Conservation (phyloP, 345 rosid species). For the Boechera stricta region DNA sequence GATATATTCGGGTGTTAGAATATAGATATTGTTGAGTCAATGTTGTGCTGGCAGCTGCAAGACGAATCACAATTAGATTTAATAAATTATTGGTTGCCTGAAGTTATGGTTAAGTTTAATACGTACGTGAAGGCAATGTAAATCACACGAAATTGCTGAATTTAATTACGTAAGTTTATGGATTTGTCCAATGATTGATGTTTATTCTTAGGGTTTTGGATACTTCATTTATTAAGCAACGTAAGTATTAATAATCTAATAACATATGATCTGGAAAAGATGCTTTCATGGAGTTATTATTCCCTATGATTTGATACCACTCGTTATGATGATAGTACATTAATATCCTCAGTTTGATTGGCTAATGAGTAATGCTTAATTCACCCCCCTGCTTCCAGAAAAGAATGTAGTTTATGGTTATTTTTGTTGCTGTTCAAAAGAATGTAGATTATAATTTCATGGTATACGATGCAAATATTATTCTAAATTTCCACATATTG, state of each 20-base stretch:
- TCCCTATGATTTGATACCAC: constrained; percentile 10
- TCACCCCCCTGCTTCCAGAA: not conserved
- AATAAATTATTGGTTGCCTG: not conserved
- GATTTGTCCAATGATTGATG: constrained; percentile 34
- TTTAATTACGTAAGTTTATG: constrained; percentile 14
- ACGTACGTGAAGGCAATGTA: constrained; percentile 27
- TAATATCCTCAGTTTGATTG: not conserved
- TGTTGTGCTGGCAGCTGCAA: constrained; percentile 34
- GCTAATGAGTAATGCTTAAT: constrained; percentile 17
- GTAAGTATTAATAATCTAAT: constrained; percentile 28
- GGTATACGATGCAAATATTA: too few species aligned
- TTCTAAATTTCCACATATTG: too few species aligned
- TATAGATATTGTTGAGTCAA: constrained; percentile 24
- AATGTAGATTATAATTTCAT: not conserved
- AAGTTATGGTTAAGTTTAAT: constrained; percentile 29
- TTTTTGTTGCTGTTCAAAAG: not conserved
- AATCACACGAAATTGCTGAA: constrained; percentile 16
- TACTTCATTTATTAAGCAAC: constrained; percentile 16
- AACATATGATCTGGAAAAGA: constrained; percentile 23
- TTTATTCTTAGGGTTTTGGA: constrained; percentile 16
- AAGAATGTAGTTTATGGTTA: not conserved
- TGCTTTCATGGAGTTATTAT: constrained; percentile 14
- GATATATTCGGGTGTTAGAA: not conserved
- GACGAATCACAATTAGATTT: constrained; percentile 19
- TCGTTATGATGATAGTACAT: not conserved